phyloP scores from a whole-genome alignment of 2,329 filamentous ascomycete genomes.

The Ciborinia camelliae region DNA sequence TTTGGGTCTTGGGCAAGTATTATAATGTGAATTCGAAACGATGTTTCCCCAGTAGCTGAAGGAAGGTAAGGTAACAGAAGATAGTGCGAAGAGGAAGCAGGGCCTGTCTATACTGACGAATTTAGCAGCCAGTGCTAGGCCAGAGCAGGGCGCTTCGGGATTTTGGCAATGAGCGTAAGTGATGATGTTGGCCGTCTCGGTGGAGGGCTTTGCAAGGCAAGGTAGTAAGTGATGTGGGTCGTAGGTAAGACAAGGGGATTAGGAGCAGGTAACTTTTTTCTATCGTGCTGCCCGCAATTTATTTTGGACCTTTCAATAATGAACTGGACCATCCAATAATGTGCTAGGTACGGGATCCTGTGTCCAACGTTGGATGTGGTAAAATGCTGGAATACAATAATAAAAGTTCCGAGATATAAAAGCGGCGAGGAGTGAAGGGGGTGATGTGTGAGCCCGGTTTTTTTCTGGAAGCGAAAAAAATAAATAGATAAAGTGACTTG shows the following conservation, averaged over 20 bases:
- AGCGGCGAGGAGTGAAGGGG: not conserved
- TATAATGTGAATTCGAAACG: constrained; percentile 31
- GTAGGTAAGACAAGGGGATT: constrained; percentile 7
- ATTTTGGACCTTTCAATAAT: constrained; percentile 2
- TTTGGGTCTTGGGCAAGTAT: constrained; percentile 29
- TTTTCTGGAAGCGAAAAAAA: constrained; percentile 10
- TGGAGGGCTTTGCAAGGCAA: constrained; percentile 10
- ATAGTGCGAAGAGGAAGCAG: constrained; percentile 28
- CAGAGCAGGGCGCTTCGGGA: constrained; percentile 20
- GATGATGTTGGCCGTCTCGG: constrained; percentile 17
- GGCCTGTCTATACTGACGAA: constrained; percentile 21
- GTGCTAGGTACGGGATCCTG: not conserved
- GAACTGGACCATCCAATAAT: constrained; percentile 1
- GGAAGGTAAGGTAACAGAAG: constrained; percentile 10
- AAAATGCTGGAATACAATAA: constrained; percentile 1
- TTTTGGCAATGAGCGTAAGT: constrained; percentile 17
- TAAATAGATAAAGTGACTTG: not conserved
- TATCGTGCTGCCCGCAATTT: constrained; percentile 5
- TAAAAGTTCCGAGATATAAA: constrained; percentile 15
- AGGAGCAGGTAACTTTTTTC: not conserved
- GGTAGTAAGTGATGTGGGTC: constrained; percentile 11
- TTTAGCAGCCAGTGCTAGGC: constrained; percentile 19
- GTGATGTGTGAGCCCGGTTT: constrained; percentile 1
- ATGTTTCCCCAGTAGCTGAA: constrained; percentile 25
- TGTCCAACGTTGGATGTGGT: constrained; percentile 7